Evolutionary conservation across 2,329 filamentous ascomycete genomes (phyloP).

Genomic region (Colletotrichum phormii): DNA sequence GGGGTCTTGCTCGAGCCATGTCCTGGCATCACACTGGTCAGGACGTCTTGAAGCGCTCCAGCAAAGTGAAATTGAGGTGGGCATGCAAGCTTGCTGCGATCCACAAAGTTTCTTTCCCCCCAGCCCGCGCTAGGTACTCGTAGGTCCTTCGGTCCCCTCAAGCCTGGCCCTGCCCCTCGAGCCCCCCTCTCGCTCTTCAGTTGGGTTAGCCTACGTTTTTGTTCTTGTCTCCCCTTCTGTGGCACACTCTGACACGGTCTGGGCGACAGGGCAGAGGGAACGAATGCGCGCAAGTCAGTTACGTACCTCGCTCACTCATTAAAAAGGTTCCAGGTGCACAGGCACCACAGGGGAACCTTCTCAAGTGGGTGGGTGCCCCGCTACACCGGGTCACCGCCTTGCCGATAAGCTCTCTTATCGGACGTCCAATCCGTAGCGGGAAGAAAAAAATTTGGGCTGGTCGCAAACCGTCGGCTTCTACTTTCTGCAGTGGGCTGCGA

Average conservation of each 20-base stretch:
- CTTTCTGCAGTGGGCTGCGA: not conserved
- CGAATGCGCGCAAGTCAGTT: not conserved
- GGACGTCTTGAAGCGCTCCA: not conserved
- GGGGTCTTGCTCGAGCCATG: not conserved
- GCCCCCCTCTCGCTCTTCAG: not conserved
- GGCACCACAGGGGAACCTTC: not conserved
- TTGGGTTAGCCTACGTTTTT: not conserved
- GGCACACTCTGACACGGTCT: not conserved
- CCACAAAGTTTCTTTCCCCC: constrained; percentile 32
- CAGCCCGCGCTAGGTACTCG: constrained; percentile 7
- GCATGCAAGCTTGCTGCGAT: constrained; percentile 26
- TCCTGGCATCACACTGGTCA: constrained; percentile 2
- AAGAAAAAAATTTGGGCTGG: constrained; percentile 1
- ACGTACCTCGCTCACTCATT: not conserved
- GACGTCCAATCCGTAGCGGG: not conserved
- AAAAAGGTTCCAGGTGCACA: not conserved
- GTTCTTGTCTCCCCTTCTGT: not conserved
- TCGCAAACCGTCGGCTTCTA: not conserved
- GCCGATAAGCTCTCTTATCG: constrained; percentile 25
- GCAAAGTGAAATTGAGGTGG: constrained; percentile 14
- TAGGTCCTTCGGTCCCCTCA: not conserved
- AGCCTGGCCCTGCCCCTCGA: not conserved
- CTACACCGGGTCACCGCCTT: not conserved
- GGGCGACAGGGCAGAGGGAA: not conserved
- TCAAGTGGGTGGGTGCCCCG: not conserved